These are phyloP conservation scores for Panicum hallii DNA, from an alignment of 202 grass and related monocot species.

Conservation along the genomic window DNA sequence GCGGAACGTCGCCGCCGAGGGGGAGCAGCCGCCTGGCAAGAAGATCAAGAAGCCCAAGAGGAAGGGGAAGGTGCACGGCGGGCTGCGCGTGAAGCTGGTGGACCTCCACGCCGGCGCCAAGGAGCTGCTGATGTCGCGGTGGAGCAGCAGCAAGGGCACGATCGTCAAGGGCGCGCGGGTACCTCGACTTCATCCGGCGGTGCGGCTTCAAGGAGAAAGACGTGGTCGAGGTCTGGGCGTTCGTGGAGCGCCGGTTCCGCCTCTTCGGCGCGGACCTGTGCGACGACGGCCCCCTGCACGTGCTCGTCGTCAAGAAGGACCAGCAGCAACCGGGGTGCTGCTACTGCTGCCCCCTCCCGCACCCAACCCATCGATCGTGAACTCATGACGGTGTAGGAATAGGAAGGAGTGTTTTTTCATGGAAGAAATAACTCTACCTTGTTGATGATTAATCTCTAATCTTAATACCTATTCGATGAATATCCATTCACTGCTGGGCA, in stretches of 20 bases:
- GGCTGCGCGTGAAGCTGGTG: constrained; percentile 20
- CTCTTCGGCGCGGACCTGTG: background rate
- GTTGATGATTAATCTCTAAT: too few species aligned
- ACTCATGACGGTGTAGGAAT: background rate
- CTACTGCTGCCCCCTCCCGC: background rate
- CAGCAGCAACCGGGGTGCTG: background rate
- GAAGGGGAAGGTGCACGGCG: constrained; percentile 40
- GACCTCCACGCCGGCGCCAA: constrained; percentile 9
- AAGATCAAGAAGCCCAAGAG: constrained; percentile 18
- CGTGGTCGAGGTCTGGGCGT: constrained; percentile 44
- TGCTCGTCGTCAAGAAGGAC: background rate
- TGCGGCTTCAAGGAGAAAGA: background rate
- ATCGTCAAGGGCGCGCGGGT: constrained; percentile 50
- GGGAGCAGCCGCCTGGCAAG: background rate
- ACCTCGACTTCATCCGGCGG: constrained; percentile 30
- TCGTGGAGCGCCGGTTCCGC: background rate
- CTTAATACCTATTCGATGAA: too few species aligned
- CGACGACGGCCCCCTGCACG: background rate
- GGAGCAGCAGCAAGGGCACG: constrained; percentile 31
- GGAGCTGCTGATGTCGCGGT: constrained; percentile 26
- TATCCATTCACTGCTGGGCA: too few species aligned
- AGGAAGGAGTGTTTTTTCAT: too few species aligned
- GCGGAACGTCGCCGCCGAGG: background rate
- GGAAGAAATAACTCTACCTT: too few species aligned
- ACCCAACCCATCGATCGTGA: too few species aligned